These are phyloP conservation scores for Candida xyloterini DNA, from an alignment of 805 yeast genomes.

Conservation along the genomic window DNA sequence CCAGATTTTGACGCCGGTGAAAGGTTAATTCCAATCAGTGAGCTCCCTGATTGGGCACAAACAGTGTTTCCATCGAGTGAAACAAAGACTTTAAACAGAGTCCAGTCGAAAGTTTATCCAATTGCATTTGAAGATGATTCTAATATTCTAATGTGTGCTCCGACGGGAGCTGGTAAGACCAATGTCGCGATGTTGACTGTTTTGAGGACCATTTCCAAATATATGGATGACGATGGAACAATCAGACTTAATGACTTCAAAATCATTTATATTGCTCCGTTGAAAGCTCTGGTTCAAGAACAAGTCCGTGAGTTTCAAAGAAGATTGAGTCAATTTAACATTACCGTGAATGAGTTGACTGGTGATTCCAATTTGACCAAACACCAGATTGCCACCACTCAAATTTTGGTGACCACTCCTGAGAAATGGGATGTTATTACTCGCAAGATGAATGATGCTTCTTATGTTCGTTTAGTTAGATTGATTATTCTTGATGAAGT, in stretches of 20 bases:
- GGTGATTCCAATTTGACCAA: conserved; percentile 83
- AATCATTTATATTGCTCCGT: conserved; percentile 86
- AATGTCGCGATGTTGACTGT: conserved; percentile 90
- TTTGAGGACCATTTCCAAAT: conserved; percentile 57
- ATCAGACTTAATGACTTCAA: conserved; percentile 58
- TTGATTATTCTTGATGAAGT: conserved; percentile 87
- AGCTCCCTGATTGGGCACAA: conserved; percentile 81
- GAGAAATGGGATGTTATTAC: conserved; percentile 98
- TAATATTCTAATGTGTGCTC: conserved; percentile 87
- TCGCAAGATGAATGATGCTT: conserved; percentile 68
- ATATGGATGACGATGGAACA: conserved; percentile 46
- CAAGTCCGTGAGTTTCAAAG: conserved; percentile 84
- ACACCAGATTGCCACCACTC: conserved; percentile 74
- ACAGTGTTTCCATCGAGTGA: conserved; percentile 68
- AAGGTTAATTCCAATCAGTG: conserved; percentile 51
- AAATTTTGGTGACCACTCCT: conserved; percentile 87
- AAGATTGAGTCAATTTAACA: conserved; percentile 59
- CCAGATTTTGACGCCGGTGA: conserved; percentile 37
- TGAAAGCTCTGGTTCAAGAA: conserved; percentile 93
- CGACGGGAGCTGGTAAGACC: conserved; percentile 98
- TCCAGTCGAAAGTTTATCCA: conserved; percentile 82
- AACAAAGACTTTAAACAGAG: conserved; percentile 65
- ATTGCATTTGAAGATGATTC: conserved; percentile 69
- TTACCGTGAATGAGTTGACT: conserved; percentile 79
- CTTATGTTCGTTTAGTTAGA: conserved; percentile 61